These are phyloP conservation scores for Colletotrichum shisoi DNA, from an alignment of 2,329 filamentous ascomycete genomes.

Conservation along the genomic window DNA sequence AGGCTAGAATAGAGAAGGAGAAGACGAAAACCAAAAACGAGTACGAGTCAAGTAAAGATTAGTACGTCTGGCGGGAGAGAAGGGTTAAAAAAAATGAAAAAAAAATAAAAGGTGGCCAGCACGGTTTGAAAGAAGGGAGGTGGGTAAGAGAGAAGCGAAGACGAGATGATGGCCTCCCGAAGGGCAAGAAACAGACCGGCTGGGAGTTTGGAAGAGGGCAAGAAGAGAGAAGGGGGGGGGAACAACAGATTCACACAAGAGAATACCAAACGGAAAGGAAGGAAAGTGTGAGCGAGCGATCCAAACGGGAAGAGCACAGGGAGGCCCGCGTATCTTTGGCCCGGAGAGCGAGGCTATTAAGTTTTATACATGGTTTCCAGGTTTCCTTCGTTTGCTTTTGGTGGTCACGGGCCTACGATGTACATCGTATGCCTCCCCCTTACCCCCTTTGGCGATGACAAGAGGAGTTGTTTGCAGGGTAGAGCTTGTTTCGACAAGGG, in stretches of 20 bases:
- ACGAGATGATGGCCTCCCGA: conserved; percentile 11
- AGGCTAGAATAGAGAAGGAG: conserved; percentile 42
- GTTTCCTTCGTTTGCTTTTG: background rate
- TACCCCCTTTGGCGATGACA: conserved; percentile 26
- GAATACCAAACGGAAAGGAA: conserved; percentile 22
- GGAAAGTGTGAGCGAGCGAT: conserved; percentile 38
- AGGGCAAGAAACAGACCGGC: conserved; percentile 33
- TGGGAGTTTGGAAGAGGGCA: background rate
- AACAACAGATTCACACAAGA: background rate
- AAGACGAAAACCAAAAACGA: conserved; percentile 40
- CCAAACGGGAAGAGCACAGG: conserved; percentile 35
- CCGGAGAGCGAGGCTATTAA: conserved; percentile 33
- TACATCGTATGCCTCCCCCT: background rate
- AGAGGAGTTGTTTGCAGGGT: conserved; percentile 27
- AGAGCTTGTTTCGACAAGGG: conserved; percentile 38
- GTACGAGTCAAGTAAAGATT: conserved; percentile 36
- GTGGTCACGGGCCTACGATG: background rate
- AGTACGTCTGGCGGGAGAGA: background rate
- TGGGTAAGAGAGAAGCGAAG: conserved; percentile 20
- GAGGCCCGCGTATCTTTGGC: conserved; percentile 20
- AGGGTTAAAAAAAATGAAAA: background rate
- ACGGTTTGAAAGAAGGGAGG: conserved; percentile 16
- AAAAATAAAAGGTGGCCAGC: conserved; percentile 32
- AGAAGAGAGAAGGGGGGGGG: background rate
- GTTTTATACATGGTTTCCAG: conserved; percentile 34